Evolutionary conservation across 2,329 filamentous ascomycete genomes (phyloP), one percentile per base, ranked within the genome.

Genomic region (Penicillium sp.): DNA sequence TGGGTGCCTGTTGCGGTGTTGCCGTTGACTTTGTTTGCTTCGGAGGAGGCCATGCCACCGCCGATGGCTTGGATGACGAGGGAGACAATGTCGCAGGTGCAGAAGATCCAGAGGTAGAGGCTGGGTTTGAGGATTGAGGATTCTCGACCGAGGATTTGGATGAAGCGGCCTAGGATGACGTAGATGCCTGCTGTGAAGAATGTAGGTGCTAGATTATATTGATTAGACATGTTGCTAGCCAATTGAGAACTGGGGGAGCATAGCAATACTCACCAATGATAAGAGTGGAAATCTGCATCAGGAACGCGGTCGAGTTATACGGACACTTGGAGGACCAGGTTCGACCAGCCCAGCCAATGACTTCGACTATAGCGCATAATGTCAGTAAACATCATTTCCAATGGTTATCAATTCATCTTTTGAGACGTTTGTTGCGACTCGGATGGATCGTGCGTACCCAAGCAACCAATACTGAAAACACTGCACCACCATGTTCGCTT

Each of bases 51-150:
- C 28, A 86, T 69, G 26, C 82, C 85, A 30, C 85, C 85, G 28
- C 85, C 85, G 9, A 82, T 77, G 35, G 83, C 85, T 74, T 88
- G 85, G 37, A 87, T 76, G 60, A 80, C 75, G 37, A 87, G 83
- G 6, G 84, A 86, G 62, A 86, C 59, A 37, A 86, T 60, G 60
- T 86, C 84, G 70, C 79, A 81, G 40, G 82, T 82, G 69, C 85
- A 83, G 70, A 84, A 84, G 64, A 84, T 76, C 72, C 78, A 80
- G 58, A 82, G 77, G 65, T 84, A 84, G 56, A 79, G 72, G 33
- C 70, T 77, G 1, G 82, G 76, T 7, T 72, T 72, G 8, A 84
- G 68, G 33, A 80, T 65, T 37, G 80, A 83, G 57, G 80, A 81
- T 55, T 80, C 63, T 3, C 72, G 75, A 8, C 83, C 82, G 17